Evolutionary conservation across 305 asterid species (phyloP), one percentile per base, ranked within the genome.

Genomic region (Euphrasia arctica): DNA sequence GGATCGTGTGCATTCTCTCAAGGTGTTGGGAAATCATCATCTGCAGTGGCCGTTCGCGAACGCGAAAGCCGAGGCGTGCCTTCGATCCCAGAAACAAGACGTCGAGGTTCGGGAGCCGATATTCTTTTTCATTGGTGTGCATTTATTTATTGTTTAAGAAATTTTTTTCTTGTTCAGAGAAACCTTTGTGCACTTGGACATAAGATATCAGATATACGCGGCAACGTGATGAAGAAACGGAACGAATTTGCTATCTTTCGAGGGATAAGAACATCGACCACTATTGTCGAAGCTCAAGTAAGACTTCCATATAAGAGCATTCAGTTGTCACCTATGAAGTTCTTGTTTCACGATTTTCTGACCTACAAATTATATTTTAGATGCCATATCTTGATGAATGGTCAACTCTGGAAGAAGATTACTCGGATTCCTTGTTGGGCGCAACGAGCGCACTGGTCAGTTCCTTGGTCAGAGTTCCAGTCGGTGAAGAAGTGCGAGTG

Each of bases 21-120:
- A 85, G 77, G 75, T 93, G 79, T 77, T 90, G 58, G 66, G 60
- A 48, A 93, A 88, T 69, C 89, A 82, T 69, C 72, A 66, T 54
- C 70, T 90, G 75, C 96, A 83, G 57, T 93, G 95, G 95, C 78
- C 91, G 47, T 76, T 76, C n/a, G 83, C 85, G 4, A 93, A 93
- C 72, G 86, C 95, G 8, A 93, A 80, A 77, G 89, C 96, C 0
- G 88, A 83, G 71, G 83, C 80, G 18, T 77, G 89, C 48, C 58
- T 70, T 73, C 75, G 39, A 22, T 65, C 83, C 32, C 92, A 77
- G 77, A 83, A 67, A 71, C 75, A 67, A 57, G 96, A 86, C 60
- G 70, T 80, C 42, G 91, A 93, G 95, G 97, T 90, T 75, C 62
- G 84, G 57, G 54, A 50, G 64, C 25, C 2, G 15, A 7, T 2